These are phyloP conservation scores for Phytophthora rubi DNA, from an alignment of 352 stramenopile species.

Conservation along the genomic window DNA sequence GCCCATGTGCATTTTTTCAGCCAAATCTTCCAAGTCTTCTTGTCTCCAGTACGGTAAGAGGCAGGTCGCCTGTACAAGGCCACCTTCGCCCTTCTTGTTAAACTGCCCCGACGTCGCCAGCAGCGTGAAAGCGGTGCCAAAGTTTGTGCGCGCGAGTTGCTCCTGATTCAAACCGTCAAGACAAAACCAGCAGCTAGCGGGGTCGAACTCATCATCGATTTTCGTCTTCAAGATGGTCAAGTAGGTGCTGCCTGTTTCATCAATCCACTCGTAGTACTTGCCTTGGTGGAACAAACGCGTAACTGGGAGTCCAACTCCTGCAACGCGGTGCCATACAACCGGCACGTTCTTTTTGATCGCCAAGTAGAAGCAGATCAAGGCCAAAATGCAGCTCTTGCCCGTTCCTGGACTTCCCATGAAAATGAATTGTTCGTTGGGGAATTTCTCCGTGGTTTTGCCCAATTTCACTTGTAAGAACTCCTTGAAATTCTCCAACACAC, in stretches of 20 bases:
- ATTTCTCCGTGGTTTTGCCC: background rate
- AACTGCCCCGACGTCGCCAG: slow-evolving; percentile 17
- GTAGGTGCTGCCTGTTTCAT: no score
- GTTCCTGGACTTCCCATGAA: slow-evolving; percentile 15
- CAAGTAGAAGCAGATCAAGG: slow-evolving; percentile 23
- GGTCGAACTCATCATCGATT: no score
- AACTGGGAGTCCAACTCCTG: no score
- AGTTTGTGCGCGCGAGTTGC: background rate
- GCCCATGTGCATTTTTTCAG: background rate
- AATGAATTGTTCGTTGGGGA: slow-evolving; percentile 3
- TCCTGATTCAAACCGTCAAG: slow-evolving; percentile 10
- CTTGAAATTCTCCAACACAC: slow-evolving; percentile 16
- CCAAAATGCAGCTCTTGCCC: slow-evolving; percentile 19
- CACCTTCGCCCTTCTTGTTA: background rate
- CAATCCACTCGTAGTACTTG: slow-evolving; percentile 22
- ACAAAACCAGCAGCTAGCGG: slow-evolving; percentile 6
- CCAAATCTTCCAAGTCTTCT: slow-evolving; percentile 3
- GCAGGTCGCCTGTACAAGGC: background rate
- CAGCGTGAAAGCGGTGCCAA: background rate
- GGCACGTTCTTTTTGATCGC: background rate
- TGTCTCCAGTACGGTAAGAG: slow-evolving; percentile 17
- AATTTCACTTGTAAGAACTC: background rate
- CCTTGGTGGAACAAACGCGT: slow-evolving; percentile 16
- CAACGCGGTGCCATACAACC: slow-evolving; percentile 9
- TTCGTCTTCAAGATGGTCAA: no score